Conservation (phyloP, 176 grass and related monocot species). For the Ananas comosus region DNA sequence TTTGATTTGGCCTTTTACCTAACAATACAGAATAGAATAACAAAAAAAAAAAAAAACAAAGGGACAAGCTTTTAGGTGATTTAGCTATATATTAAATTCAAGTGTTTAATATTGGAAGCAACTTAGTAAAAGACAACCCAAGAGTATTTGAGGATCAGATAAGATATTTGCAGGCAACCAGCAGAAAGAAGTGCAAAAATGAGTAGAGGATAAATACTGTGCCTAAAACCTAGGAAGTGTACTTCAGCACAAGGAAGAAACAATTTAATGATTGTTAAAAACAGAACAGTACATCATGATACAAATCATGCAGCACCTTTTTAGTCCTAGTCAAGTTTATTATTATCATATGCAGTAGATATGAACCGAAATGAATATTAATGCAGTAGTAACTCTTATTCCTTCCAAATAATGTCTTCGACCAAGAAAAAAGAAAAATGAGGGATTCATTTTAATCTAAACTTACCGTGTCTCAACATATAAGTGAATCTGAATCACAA, state of each 20-base stretch:
- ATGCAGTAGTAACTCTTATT: too few relatives aligned
- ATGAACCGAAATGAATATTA: too few relatives aligned
- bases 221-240: too few relatives aligned
- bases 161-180: neutral
- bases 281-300: neutral
- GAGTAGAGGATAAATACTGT: neutral
- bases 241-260: neutral
- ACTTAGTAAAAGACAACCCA: neutral
- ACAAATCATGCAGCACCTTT: too few relatives aligned
- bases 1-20: conserved; percentile 98
- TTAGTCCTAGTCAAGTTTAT: too few relatives aligned
- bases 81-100: neutral
- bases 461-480: too few relatives aligned
- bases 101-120: neutral
- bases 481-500: too few relatives aligned
- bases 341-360: too few relatives aligned
- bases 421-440: too few relatives aligned
- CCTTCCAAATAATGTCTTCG: too few relatives aligned
- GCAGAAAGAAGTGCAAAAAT: neutral
- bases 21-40: conserved; percentile 24
- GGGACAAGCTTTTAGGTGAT: neutral
- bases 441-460: too few relatives aligned
- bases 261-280: neutral
- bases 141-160: neutral
- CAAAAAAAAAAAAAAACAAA: conserved; percentile 1